Conservation (phyloP, 73 alveolate species). For the Symbiodinium pilosum region DNA sequence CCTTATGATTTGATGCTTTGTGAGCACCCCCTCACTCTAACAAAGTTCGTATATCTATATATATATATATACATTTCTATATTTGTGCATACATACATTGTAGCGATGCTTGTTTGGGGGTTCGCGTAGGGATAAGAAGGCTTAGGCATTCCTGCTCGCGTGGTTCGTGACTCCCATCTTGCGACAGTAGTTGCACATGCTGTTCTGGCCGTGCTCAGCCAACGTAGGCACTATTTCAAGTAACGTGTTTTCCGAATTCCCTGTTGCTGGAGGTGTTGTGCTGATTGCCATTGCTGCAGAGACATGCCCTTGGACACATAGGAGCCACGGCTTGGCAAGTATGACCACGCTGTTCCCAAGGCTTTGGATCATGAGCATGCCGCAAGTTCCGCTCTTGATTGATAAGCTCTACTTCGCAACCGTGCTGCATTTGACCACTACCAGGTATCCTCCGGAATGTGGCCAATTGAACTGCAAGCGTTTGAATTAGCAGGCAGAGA, state of each 20-base stretch:
- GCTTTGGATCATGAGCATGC: conserved; percentile 42
- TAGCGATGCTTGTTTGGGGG: no score
- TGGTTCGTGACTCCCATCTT: no score
- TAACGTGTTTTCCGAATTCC: neutral
- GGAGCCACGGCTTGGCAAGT: neutral
- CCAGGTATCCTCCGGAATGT: neutral
- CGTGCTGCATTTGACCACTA: neutral
- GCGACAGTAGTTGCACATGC: no score
- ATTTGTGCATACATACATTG: no score
- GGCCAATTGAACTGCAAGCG: neutral
- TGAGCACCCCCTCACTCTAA: neutral
- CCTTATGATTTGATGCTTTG: neutral
- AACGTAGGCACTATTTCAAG: neutral
- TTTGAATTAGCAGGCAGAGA: no score
- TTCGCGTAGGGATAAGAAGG: no score
- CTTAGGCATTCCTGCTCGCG: no score
- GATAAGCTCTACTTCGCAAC: conserved; percentile 59
- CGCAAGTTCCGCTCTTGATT: conserved; percentile 49
- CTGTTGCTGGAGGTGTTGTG: conserved; percentile 4
- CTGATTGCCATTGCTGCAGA: conserved; percentile 2
- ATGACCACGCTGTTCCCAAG: neutral
- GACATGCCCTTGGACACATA: neutral
- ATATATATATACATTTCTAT: no score
- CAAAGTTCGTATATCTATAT: neutral
- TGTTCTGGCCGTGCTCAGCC: neutral